Evolutionary conservation across 208 protist species (phyloP), one percentile per base, ranked within the genome.

Genomic region (Lotmaria passim): DNA sequence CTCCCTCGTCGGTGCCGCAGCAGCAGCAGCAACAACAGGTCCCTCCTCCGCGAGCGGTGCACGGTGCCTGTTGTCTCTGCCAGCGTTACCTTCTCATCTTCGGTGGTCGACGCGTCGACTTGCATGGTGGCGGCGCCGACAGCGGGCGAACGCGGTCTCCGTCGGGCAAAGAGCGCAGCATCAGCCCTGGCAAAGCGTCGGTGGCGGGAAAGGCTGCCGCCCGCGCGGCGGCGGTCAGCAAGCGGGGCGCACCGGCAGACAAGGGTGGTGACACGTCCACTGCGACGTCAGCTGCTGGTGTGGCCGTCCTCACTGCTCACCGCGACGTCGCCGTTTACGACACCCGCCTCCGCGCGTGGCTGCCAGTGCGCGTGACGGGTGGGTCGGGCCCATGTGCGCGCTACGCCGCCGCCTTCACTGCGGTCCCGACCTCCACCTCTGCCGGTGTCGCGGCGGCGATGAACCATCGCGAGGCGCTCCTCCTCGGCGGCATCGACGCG

Each of bases 401-500:
- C 14, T 88, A 89, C 61, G 86, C 69, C 8, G 86, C 82, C 7
- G 82, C 86, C 12, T 44, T 91, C 14, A 78, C 79, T 36, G 39
- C 73, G 11, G 69, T 91, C 19, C 82, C 86, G 2, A 51, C 60
- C 23, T 23, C 65, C 1, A 43, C 38, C 26, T 19, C 50, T n/a
- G 17, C 36, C 11, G 10, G 17, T 10, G 68, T 44, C 39, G 36
- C 31, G 62, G 41, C 60, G 39, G 31, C 21, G 15, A 43, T 62
- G 55, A 60, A 71, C 4, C 64, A 79, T 28, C 67, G 71, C 26
- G 86, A 94, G 70, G 43, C 92, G n/a, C 41, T 94, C 15, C 14
- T 94, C 11, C 77, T 93, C 55, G 90, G 90, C 53, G 90, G 90
- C 41, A 65, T 93, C 47, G 86, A 80, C 30, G 82, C 52, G 23